Base-by-base conservation (phyloP, 2,329 filamentous ascomycete genomes). In the Ceratocystis variospora region DNA sequence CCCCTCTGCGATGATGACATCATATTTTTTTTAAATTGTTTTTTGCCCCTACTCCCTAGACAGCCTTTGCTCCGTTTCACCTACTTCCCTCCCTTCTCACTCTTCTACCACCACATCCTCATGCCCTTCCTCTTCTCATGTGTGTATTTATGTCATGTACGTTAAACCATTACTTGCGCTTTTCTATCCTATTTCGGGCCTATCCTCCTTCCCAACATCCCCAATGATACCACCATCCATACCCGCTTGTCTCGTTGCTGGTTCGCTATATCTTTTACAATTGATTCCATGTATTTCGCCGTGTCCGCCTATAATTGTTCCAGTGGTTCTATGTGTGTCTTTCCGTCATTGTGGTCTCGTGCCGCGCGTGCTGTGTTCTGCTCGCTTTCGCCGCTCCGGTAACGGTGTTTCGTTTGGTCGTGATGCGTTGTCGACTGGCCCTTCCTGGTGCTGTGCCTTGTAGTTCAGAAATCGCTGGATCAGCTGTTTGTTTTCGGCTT, bases 381-480 rank as follows among this genome's bases (percentile, higher is more conserved):
- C 68, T 81, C 80, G 63, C 79, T 75, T 72, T 97, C 97, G 87
- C 96, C 92, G 69, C 84, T 63, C 46, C 6, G 59, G 65, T 22
- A 63, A 17, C 33, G 22, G 12, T 33, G 59, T 12, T n/a, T 41
- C 37, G 28, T 8, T 25, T 17, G 53, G 4, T 25, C 5, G 25
- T 31, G 12, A 7, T 33, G 22, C n/a, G 45, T 61, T 5, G 22
- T 63, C 19, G 25, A 33, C 46, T 8, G 65, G 31, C n/a, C 55
- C 86, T 66, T 94, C 89, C 10, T 89, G 93, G 77, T 96, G 92
- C 73, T 87, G 83, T 3, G 86, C 87, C 83, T 94, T 94, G 69
- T 87, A 81, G 73, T 84, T 85, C 88, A 97, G 92, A 90, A 92
- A 97, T 65, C 94, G 82, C 74, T 91, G 87, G 64, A 96, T 86